Base-by-base conservation (phyloP, 192 early-diverging fungal species). In the Backusella luteola region DNA sequence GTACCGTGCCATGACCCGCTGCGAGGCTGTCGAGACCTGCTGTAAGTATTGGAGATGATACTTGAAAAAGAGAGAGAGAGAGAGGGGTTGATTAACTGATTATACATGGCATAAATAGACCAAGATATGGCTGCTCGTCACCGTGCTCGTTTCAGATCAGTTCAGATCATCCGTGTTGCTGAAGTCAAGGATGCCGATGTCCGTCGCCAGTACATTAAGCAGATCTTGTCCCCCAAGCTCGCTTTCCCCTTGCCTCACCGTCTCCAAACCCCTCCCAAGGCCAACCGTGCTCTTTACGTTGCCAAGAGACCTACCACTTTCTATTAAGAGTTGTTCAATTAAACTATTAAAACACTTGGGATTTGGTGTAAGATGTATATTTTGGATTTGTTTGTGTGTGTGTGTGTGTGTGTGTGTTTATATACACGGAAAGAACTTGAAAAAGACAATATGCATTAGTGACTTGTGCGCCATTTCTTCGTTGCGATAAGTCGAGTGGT, bases 101-200 rank as follows among this genome's bases (percentile, higher is more conserved):
- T 7, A 8, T 23, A 53, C 32, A 32, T 32, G 32, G 8, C 7
- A 3, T 42, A 41, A 15, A 17, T 71, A 71, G 69, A 96, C 91
- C 94, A 96, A 88, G 96, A 99, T 88, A 97, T 99, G 97, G 96
- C 97, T 81, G 93, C 97, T 73, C 96, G 95, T 83, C 97, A 98
- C 88, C 95, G 97, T 88, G 96, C 97, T 73, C 95, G 97, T 74
- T 99, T 97, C 89, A 84, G 87, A 88, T 97, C 96, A 53, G 92
- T 99, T 87, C 98, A 99, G 90, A 96, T 99, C 91, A 96, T 99
- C 87, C 96, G 96, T 77, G 96, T 99, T 77, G 95, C 93, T 53
- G 92, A 93, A 80, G 93, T 99, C 56, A 93, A 92, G 88, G 87
- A 90, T 76, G 84, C 89, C 38, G 95, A 97, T 81, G 95, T 97